These are phyloP conservation scores for Phytopythium delawarense DNA, from an alignment of 352 stramenopile genomes.

Conservation along the genomic window DNA sequence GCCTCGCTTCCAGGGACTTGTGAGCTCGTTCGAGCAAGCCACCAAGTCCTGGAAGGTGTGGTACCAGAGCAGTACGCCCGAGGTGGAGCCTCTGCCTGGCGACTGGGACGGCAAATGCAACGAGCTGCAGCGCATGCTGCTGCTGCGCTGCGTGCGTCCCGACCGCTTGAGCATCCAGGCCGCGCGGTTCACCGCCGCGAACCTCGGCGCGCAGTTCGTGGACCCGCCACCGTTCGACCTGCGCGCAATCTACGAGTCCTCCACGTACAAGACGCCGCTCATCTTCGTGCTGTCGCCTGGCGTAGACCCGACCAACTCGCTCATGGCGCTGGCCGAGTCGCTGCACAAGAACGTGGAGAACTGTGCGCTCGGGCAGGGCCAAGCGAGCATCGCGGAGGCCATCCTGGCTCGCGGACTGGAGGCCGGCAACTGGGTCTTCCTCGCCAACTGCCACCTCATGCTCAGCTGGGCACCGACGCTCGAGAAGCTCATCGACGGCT, in stretches of 20 bases:
- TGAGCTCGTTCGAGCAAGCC: slow-evolving; percentile 88
- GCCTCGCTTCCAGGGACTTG: slow-evolving; percentile 81
- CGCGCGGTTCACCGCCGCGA: slow-evolving; percentile 86
- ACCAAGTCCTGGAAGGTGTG: slow-evolving; percentile 79
- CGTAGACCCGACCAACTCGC: slow-evolving; percentile 92
- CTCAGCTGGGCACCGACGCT: slow-evolving; percentile 93
- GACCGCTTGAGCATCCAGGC: slow-evolving; percentile 92
- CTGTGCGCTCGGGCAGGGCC: slow-evolving; percentile 92
- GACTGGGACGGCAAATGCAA: slow-evolving; percentile 93
- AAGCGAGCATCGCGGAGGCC: slow-evolving; percentile 88
- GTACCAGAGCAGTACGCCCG: slow-evolving; percentile 86
- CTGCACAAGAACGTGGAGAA: slow-evolving; percentile 88
- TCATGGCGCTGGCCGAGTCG: slow-evolving; percentile 83
- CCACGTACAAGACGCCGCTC: slow-evolving; percentile 87
- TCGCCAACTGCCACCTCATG: slow-evolving; percentile 96
- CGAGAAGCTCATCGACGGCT: slow-evolving; percentile 93
- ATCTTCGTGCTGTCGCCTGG: slow-evolving; percentile 95
- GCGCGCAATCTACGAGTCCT: slow-evolving; percentile 86
- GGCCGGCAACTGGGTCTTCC: slow-evolving; percentile 92
- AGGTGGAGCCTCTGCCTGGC: slow-evolving; percentile 87
- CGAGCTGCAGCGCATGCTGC: slow-evolving; percentile 91
- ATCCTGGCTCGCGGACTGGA: slow-evolving; percentile 86
- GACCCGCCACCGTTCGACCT: slow-evolving; percentile 93
- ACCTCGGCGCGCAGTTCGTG: slow-evolving; percentile 90
- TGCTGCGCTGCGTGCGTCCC: slow-evolving; percentile 91